Evolutionary conservation across 140 eudicot genomes (phyloP).

Genomic region (Senecio squalidus): DNA sequence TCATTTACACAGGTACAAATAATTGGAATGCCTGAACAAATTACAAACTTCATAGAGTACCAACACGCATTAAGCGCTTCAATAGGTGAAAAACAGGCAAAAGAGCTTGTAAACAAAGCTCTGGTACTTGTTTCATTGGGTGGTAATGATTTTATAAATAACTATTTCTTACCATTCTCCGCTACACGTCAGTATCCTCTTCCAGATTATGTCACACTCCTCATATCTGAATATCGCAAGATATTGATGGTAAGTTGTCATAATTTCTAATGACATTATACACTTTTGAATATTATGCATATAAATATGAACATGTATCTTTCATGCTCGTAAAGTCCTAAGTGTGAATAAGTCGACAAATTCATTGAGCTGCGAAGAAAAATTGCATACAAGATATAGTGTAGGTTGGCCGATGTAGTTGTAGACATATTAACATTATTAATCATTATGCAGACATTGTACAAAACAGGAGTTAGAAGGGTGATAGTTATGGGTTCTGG

Average conservation of each 20-base stretch:
- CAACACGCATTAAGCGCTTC: constrained; percentile 15
- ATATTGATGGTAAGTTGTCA: constrained; percentile 22
- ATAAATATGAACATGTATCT: too few relatives aligned
- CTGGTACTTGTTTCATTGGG: constrained; percentile 35
- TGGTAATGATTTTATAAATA: constrained; percentile 45
- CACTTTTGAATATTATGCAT: too few relatives aligned
- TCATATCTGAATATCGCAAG: constrained; percentile 34
- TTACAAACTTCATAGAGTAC: constrained; percentile 30
- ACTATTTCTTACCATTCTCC: constrained; percentile 28
- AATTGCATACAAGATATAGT: too few relatives aligned
- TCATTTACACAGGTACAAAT: constrained; percentile 14
- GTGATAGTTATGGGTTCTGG: constrained; percentile 48
- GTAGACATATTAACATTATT: too few relatives aligned
- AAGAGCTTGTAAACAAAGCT: constrained; percentile 22
- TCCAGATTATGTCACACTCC: constrained; percentile 23
- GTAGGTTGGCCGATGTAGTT: too few relatives aligned
- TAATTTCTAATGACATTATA: too few relatives aligned
- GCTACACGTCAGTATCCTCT: constrained; percentile 20
- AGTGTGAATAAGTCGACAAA: too few relatives aligned
- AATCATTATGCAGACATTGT: constrained; percentile 29
- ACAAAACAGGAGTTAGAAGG: constrained; percentile 39
- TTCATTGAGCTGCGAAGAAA: too few relatives aligned
- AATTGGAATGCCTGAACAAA: constrained; percentile 16
- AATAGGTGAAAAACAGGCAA: constrained; percentile 20
- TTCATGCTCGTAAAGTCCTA: too few relatives aligned